phyloP scores from a whole-genome alignment of 2,329 filamentous ascomycete species.

The Ceratocystis lukuohia region DNA sequence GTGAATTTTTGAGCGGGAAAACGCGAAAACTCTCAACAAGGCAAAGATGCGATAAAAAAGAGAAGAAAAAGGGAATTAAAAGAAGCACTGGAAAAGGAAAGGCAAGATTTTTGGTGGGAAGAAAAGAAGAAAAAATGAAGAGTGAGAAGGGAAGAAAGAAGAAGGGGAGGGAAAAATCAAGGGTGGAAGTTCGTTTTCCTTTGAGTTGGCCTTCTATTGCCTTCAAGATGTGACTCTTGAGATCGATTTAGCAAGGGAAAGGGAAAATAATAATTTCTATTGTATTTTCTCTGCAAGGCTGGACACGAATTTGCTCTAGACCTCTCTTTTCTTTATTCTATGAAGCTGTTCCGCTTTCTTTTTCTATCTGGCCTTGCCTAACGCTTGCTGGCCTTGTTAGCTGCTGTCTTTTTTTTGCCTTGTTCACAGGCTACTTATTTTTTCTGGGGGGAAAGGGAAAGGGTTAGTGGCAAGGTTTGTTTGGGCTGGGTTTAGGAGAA shows the following conservation, averaged over 20 bases:
- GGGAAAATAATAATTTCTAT: no score
- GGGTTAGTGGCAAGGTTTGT: not conserved
- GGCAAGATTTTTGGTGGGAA: not conserved
- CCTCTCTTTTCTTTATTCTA: not conserved
- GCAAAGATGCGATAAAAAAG: not conserved
- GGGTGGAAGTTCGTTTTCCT: not conserved
- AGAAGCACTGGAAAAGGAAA: not conserved
- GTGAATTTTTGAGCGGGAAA: not conserved
- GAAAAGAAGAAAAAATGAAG: not conserved
- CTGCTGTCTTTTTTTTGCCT: not conserved
- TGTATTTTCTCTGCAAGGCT: not conserved
- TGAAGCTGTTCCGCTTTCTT: not conserved
- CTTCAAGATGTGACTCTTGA: no score
- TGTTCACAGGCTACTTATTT: not conserved
- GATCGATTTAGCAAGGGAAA: no score
- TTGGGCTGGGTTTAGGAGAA: not conserved
- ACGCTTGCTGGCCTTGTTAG: not conserved
- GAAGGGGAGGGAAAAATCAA: not conserved
- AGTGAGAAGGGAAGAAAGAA: not conserved
- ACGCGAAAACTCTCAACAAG: not conserved
- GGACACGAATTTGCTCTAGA: not conserved
- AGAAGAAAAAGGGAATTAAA: not conserved
- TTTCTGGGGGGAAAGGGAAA: not conserved
- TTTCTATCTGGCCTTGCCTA: not conserved
- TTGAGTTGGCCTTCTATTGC: not conserved